These are phyloP conservation scores for Acacia pycnantha DNA, from an alignment of 331 rosid genomes.

Conservation along the genomic window DNA sequence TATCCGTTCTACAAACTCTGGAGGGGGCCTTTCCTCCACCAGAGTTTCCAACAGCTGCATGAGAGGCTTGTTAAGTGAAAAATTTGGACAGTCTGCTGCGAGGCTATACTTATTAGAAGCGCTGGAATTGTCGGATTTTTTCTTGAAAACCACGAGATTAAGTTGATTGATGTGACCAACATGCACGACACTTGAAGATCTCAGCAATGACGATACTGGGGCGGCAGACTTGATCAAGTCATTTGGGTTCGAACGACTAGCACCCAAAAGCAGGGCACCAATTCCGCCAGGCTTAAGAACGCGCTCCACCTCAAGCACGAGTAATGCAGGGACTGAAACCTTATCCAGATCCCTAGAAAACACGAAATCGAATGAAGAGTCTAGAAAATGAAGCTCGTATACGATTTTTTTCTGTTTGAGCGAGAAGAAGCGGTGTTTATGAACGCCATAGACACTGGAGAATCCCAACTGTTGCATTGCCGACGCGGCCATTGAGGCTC, in stretches of 20 bases:
- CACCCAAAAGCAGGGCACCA: conserved; percentile 63
- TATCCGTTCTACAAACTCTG: conserved; percentile 27
- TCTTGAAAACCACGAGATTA: conserved; percentile 73
- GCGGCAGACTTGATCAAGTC: conserved; percentile 64
- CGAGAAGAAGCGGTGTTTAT: conserved; percentile 46
- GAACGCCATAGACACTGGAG: conserved; percentile 36
- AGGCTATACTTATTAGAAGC: conserved; percentile 41
- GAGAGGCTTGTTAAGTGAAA: conserved; percentile 50
- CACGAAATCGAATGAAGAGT: conserved; percentile 70
- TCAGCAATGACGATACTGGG: conserved; percentile 65
- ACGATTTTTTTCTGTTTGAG: conserved; percentile 43
- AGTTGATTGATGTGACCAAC: conserved; percentile 45
- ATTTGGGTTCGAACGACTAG: conserved; percentile 27
- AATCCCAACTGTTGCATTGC: conserved; percentile 69
- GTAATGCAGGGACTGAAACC: conserved; percentile 67
- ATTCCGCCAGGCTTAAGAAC: conserved; percentile 86
- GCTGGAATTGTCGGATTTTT: conserved; percentile 41
- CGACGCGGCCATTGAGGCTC: conserved; percentile 38
- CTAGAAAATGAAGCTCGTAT: conserved; percentile 43
- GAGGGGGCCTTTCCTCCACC: conserved; percentile 41
- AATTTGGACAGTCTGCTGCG: conserved; percentile 59
- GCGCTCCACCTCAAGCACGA: conserved; percentile 85
- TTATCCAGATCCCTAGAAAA: conserved; percentile 61
- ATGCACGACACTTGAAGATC: conserved; percentile 64
- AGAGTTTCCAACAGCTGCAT: conserved; percentile 65